Conservation (phyloP, 805 yeast genomes). For the Yarrowia bubula region DNA sequence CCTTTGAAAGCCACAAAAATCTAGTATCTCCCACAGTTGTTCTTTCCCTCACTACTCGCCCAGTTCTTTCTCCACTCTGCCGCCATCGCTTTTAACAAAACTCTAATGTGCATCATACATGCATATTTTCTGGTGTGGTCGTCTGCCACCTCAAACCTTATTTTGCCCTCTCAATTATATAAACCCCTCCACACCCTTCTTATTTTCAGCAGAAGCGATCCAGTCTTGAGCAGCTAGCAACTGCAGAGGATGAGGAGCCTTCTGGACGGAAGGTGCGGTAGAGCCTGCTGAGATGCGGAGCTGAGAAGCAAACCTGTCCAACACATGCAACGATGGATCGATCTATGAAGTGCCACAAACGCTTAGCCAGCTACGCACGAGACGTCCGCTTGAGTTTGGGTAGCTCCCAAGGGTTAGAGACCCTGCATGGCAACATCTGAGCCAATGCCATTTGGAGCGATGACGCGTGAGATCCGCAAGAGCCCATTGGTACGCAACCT, state of each 20-base stretch:
- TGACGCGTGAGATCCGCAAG: no score
- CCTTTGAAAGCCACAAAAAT: neutral
- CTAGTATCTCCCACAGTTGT: no score
- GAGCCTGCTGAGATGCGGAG: constrained; percentile 15
- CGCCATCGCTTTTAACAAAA: no score
- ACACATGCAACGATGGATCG: constrained; percentile 8
- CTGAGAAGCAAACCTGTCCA: constrained; percentile 20
- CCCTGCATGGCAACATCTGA: constrained; percentile 15
- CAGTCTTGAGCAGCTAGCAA: constrained; percentile 12
- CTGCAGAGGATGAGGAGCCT: neutral
- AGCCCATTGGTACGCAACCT: no score
- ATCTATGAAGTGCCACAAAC: neutral
- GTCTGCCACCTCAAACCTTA: no score
- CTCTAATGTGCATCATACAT: no score
- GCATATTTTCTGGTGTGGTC: no score
- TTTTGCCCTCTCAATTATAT: neutral
- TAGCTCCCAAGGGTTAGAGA: constrained; percentile 12
- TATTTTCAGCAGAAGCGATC: constrained; percentile 4
- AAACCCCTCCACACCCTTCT: neutral
- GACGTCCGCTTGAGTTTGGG: constrained; percentile 18
- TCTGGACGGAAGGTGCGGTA: constrained; percentile 16
- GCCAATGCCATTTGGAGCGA: neutral
- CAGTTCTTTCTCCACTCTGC: no score
- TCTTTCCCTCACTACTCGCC: no score
- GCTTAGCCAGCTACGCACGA: constrained; percentile 14